Conservation (phyloP, 139 green algal genomes). For the Bryopsis sp. region DNA sequence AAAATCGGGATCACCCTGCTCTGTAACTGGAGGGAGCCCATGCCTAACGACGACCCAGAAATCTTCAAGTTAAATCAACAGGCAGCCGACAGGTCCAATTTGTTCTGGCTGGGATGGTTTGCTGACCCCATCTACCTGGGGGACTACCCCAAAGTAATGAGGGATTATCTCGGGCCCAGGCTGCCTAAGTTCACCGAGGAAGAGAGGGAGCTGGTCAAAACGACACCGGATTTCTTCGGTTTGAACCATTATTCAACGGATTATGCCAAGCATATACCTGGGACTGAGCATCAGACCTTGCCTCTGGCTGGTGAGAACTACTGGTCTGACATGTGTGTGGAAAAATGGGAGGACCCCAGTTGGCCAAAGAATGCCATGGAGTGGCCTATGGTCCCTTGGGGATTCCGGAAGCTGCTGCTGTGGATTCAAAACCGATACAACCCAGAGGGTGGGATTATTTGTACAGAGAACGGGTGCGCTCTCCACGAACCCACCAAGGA, state of each 20-base stretch:
- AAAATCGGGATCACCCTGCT: conserved; percentile 37
- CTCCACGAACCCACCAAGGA: background rate
- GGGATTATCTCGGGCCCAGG: conserved; percentile 24
- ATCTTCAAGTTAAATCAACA: conserved; percentile 21
- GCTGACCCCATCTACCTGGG: conserved; percentile 33
- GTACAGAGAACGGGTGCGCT: conserved; percentile 22
- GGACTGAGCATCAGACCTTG: background rate
- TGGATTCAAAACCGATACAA: conserved; percentile 24
- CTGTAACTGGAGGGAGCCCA: conserved; percentile 33
- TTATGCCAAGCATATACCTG: conserved; percentile 14
- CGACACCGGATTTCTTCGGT: conserved; percentile 31
- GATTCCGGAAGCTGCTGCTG: conserved; percentile 24
- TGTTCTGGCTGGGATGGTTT: conserved; percentile 39
- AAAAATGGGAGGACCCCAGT: background rate
- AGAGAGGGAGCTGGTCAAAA: conserved; percentile 23
- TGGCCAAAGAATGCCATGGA: background rate
- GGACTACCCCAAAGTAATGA: conserved; percentile 35
- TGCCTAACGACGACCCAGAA: conserved; percentile 16
- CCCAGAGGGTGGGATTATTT: conserved; percentile 15
- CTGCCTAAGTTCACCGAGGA: conserved; percentile 34
- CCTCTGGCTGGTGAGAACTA: background rate
- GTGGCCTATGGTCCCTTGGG: conserved; percentile 26
- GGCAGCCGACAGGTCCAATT: conserved; percentile 29
- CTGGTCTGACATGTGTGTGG: background rate
- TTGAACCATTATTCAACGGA: conserved; percentile 45